Evolutionary conservation across 2,329 filamentous ascomycete species (phyloP).

Genomic region (Curvularia verruculosa): DNA sequence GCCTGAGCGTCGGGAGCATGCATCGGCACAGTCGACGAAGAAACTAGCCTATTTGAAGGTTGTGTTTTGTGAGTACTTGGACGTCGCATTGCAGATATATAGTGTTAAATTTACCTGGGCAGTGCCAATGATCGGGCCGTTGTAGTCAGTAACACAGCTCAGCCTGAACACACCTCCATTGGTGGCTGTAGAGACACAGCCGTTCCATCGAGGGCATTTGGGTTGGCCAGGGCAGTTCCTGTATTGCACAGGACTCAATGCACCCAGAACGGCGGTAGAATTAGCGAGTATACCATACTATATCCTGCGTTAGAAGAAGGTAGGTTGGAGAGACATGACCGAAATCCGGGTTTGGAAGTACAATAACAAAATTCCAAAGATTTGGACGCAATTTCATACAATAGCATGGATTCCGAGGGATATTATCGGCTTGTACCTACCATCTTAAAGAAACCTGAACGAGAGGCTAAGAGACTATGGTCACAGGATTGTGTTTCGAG

Average conservation of each 20-base stretch:
- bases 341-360: neutral
- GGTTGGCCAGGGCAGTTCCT: slow-evolving; percentile 9
- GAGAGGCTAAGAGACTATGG: neutral
- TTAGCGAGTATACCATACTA: slow-evolving; percentile 7
- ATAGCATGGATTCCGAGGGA: neutral
- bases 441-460: neutral
- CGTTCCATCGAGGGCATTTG: slow-evolving; percentile 17
- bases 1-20: slow-evolving; percentile 8
- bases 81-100: neutral
- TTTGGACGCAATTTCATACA: too few species aligned
- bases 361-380: neutral
- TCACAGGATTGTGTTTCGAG: neutral
- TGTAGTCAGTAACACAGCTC: slow-evolving; percentile 17
- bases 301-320: neutral
- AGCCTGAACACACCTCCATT: slow-evolving; percentile 18
- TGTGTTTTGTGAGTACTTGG: neutral
- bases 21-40: slow-evolving; percentile 18
- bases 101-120: slow-evolving; percentile 4
- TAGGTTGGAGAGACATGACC: neutral
- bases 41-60: slow-evolving; percentile 7
- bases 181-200: slow-evolving; percentile 13
- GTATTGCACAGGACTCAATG: slow-evolving; percentile 1
- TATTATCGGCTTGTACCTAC: neutral
- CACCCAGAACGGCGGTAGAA: neutral
- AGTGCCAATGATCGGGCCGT: slow-evolving; percentile 11